Percentiles rank a stretch among this genome's conserved stretches.
phyloP scores from a whole-genome alignment of 306 rosid species.

The Crataegus laevigata region DNA sequence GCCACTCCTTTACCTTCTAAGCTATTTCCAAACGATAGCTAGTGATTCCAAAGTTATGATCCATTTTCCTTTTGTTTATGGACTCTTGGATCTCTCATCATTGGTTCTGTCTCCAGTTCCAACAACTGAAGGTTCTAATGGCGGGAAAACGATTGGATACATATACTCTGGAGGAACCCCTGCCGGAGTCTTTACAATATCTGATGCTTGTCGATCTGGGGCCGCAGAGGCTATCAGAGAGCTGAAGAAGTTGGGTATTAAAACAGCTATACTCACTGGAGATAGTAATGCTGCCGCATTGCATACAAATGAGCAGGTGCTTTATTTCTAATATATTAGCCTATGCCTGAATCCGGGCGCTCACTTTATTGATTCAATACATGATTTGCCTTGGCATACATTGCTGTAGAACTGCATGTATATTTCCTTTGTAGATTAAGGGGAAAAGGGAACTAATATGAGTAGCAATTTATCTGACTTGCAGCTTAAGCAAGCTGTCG shows the following conservation, averaged over 20 bases:
- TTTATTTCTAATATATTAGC: not conserved
- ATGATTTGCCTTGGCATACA: not conserved
- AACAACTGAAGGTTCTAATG: conserved; percentile 33
- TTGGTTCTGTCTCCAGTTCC: conserved; percentile 40
- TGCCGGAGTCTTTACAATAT: conserved; percentile 57
- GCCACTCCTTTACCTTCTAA: not conserved
- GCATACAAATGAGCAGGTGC: conserved; percentile 76
- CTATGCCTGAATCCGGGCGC: not conserved
- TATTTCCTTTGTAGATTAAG: not conserved
- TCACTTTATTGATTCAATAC: not conserved
- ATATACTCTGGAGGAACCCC: conserved; percentile 45
- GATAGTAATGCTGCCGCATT: conserved; percentile 67
- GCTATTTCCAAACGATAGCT: too few relatives aligned
- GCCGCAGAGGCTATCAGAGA: conserved; percentile 55
- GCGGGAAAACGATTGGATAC: conserved; percentile 73
- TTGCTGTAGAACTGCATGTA: not conserved
- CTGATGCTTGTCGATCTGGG: conserved; percentile 78
- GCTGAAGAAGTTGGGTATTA: conserved; percentile 63
- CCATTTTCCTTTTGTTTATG: not conserved
- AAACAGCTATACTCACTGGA: conserved; percentile 86
- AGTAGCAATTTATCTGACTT: conserved; percentile 18
- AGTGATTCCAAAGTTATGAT: not conserved
- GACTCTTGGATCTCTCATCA: not conserved
- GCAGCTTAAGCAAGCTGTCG: conserved; percentile 66
- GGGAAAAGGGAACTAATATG: not conserved